phyloP scores from a whole-genome alignment of 306 rosid species.

The Fragaria iinumae region DNA sequence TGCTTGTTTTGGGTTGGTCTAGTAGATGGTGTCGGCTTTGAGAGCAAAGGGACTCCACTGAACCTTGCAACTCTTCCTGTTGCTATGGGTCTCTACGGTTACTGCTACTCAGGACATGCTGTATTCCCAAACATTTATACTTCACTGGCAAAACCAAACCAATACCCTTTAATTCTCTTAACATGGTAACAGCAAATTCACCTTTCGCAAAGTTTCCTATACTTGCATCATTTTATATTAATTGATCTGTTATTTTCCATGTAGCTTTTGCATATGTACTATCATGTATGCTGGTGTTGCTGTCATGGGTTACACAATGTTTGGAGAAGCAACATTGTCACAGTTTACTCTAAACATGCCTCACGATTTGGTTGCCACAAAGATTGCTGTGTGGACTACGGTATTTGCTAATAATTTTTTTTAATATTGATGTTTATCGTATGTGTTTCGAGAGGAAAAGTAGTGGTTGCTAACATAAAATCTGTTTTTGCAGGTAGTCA shows the following conservation, averaged over 20 bases:
- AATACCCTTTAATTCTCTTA: conserved; percentile 68
- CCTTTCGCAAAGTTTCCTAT: not conserved
- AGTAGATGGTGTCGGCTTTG: conserved; percentile 67
- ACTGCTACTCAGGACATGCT: conserved; percentile 97
- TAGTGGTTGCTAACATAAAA: not conserved
- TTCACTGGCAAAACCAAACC: conserved; percentile 79
- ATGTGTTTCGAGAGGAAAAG: not conserved
- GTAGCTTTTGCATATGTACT: conserved; percentile 76
- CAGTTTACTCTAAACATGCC: conserved; percentile 98
- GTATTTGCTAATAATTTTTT: conserved; percentile 34
- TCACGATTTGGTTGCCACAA: conserved; percentile 70
- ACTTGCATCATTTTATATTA: not conserved
- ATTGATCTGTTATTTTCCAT: not conserved
- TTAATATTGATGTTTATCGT: not conserved
- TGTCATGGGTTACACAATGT: conserved; percentile 91
- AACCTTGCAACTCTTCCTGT: conserved; percentile 81
- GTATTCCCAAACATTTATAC: conserved; percentile 93
- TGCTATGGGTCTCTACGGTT: conserved; percentile 93
- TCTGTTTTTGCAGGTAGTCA: conserved; percentile 80
- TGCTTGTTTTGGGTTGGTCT: conserved; percentile 81
- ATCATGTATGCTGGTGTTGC: conserved; percentile 79
- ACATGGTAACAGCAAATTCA: conserved; percentile 52
- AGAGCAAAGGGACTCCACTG: conserved; percentile 63
- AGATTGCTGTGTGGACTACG: conserved; percentile 98
- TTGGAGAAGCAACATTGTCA: conserved; percentile 74